Base-by-base conservation (phyloP, 2,329 filamentous ascomycete genomes). In the Pleomassaria siparia region DNA sequence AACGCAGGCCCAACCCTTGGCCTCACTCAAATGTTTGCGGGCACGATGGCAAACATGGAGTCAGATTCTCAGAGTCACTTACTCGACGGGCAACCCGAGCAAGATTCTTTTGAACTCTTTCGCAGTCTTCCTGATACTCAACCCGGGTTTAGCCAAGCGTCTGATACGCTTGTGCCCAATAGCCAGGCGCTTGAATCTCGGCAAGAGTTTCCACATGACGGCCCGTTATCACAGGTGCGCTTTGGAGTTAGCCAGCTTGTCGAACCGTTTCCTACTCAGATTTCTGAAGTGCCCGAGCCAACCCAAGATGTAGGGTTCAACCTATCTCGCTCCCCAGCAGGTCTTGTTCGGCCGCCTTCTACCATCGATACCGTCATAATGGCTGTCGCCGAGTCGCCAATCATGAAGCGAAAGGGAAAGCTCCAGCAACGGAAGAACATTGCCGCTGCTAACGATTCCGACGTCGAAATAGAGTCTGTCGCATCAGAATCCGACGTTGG, bases 21-120 rank as follows among this genome's bases (percentile, higher is more conserved):
- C 9, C 78, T 96, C 36, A 95, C 90, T 0, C 91, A 96, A 61
- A 92, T 94, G 53, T 96, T 96, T 65, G 88, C 88, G 4, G 89
- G 89, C 11, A 96, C 91, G 1, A 87, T 96, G 83, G 90, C 88
- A 40, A 84, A 82, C 29, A 75, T 77, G 49, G 72, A 79, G 40
- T 66, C 67, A 2, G 69, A 61, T 7, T 55, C 60, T 76, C 66
- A 70, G 13, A 65, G 55, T 35, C 51, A 66, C 35, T 44, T 44
- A 24, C 26, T 52, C 20, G 59, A 64, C 43, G 61, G 63, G 42
- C 60, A 72, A 52, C 40, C 60, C 44, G 72, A 78, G 49, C 70
- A 76, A 52, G 77, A 80, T 51, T 80, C 79, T 9, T 56, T 80
- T 9, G 73, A 74, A 16, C 77, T 81, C 35, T 68, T 80, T 11